These are phyloP conservation scores for Metschnikowia arizonensis DNA, from an alignment of 805 yeast species.

Conservation along the genomic window DNA sequence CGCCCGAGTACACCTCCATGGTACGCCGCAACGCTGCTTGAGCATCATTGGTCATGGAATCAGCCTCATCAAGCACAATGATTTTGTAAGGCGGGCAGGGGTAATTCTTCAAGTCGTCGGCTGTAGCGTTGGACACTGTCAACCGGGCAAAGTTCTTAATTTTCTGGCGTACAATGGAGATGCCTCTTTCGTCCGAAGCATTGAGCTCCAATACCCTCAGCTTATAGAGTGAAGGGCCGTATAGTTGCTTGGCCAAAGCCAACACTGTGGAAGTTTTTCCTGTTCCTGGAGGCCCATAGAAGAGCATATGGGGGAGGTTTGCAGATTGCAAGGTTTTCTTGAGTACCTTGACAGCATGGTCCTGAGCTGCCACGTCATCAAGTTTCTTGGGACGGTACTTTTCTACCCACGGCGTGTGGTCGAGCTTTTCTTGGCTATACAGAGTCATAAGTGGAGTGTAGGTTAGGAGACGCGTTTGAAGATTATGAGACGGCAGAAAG, in stretches of 20 bases:
- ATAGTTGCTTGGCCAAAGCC: constrained; percentile 75
- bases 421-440: constrained; percentile 41
- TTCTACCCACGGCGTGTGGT: constrained; percentile 86
- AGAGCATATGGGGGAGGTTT: constrained; percentile 86
- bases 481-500: too few relatives aligned
- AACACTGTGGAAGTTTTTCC: constrained; percentile 87
- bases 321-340: constrained; percentile 74
- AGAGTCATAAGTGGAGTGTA: constrained; percentile 8
- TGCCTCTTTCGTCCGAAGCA: constrained; percentile 91
- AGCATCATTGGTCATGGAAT: constrained; percentile 96
- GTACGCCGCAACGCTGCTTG: constrained; percentile 94
- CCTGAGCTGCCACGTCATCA: constrained; percentile 89
- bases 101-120: constrained; percentile 63
- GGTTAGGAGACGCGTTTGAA: not conserved
- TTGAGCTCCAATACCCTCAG: constrained; percentile 75
- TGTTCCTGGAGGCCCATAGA: constrained; percentile 93
- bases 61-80: constrained; percentile 91
- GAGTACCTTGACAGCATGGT: constrained; percentile 78
- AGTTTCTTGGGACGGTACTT: constrained; percentile 81
- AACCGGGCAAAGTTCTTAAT: constrained; percentile 83
- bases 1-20: constrained; percentile 84
- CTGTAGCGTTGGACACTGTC: constrained; percentile 74
- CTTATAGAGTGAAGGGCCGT: constrained; percentile 64
- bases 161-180: constrained; percentile 79
- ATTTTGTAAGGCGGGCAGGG: constrained; percentile 97